Conservation (phyloP, 768 basidiomycete species). For the Boletus rubropictus region DNA sequence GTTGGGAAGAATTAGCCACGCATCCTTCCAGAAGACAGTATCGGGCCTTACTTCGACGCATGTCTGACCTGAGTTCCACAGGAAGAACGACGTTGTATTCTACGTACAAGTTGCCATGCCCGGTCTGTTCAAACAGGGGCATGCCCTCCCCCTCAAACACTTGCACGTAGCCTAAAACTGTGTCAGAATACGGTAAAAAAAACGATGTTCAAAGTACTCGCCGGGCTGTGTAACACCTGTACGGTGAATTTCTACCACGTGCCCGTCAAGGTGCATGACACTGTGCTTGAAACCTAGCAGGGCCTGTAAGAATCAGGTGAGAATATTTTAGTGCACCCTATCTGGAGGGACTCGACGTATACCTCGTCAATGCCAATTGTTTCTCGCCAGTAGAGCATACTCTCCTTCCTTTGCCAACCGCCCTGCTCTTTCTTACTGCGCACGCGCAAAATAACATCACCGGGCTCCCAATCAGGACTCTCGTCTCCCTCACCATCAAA, state of each 20-base stretch:
- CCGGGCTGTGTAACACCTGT: slow-evolving; percentile 90
- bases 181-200: background rate
- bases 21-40: background rate
- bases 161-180: slow-evolving; percentile 68
- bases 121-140: slow-evolving; percentile 56
- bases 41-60: slow-evolving; percentile 63
- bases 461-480: slow-evolving; percentile 91
- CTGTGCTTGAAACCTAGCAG: slow-evolving; percentile 94
- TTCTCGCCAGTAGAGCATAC: slow-evolving; percentile 87
- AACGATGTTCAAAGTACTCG: slow-evolving; percentile 21
- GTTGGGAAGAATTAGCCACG: slow-evolving; percentile 10
- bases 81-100: slow-evolving; percentile 94
- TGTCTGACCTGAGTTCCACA: slow-evolving; percentile 56
- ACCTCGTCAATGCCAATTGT: slow-evolving; percentile 88
- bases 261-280: slow-evolving; percentile 88
- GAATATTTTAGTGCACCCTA: background rate
- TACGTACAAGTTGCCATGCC: slow-evolving; percentile 79
- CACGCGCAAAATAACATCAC: slow-evolving; percentile 85
- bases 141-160: slow-evolving; percentile 85
- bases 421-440: slow-evolving; percentile 72
- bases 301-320: slow-evolving; percentile 48
- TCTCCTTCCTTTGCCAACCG: slow-evolving; percentile 85
- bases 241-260: slow-evolving; percentile 61
- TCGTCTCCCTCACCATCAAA: slow-evolving; percentile 98
- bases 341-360: background rate